Base-by-base conservation (phyloP, 495 filamentous ascomycete species). In the Penicillium chermesinum region DNA sequence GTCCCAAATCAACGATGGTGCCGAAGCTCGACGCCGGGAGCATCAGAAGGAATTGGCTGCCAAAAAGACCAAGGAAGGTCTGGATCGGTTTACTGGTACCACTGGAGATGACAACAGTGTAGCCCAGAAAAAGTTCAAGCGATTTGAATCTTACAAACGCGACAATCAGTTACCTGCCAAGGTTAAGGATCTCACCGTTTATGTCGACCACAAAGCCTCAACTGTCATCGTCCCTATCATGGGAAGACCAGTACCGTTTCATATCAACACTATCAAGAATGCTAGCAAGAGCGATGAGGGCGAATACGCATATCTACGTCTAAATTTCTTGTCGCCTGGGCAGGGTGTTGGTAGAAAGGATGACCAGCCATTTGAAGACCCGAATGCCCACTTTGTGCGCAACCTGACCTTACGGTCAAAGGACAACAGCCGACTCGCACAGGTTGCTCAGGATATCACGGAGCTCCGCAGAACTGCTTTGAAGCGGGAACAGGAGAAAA, bases 211-310 rank as follows among this genome's bases (percentile, higher is more conserved):
- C 44, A 96, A 94, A 70, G 90, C 87, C 52, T 81, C 81, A 42
- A 96, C 91, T 9, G 78, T 99, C 33, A 82, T 97, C 39, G 81
- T 97, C 41, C 94, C 94, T 15, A 89, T 99, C 52, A 96, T 97
- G 88, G 94, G 94, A 40, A 80, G 94, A 18, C 94, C 94, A 2
- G 94, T 99, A 15, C 94, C 94, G 6, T 97, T 97, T 74, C 94
- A 99, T 62, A 96, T 97, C 64, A 91, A 96, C 62, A 96, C 94
- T 1, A 91, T 99, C 74, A 99, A 99, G 67, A 99, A 96, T 57
- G 89, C 86, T 10, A 91, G 88, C 75, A 94, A 91, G 70, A 91
- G 84, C 55, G 88, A 93, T 45, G 94, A 99, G 65, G 90, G 88
- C 15, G 90, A 96, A 52, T 96, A 85, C 65, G 86, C 91, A 0